Evolutionary conservation across 202 grass and related monocot species (phyloP), one percentile per base, ranked within the genome.

Genomic region (Setaria viridis): DNA sequence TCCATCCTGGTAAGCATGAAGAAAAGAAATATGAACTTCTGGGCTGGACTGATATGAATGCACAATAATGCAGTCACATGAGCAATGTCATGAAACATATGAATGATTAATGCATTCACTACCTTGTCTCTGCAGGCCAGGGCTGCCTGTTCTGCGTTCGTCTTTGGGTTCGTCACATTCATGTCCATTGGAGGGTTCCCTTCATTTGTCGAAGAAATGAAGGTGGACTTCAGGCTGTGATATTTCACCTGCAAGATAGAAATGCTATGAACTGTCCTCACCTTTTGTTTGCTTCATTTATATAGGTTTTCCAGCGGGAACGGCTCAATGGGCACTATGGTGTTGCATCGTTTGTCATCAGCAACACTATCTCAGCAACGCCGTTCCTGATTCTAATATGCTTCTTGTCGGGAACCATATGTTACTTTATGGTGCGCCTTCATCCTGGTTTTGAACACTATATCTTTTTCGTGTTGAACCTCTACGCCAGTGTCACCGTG

Each of bases 171-270:
- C 11, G 93, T 98, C 54, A 98, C 95, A 25, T 98, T 98, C 75
- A 98, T 98, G 95, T 98, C 95, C 21, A 98, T 98, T 49, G 95
- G 95, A 90, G 95, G 95, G 79, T 98, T 98, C 25, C 95, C 95
- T 78, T 98, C 95, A 7, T 98, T 98, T 56, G 95, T 98, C 20
- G 95, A 98, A 89, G 95, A 98, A 86, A 98, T 98, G 95, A 98
- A 98, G 95, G 95, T 98, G 81, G 85, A 77, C 20, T n/a, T 66
- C 59, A 67, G 47, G 68, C 5, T 8, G 14, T 39, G 10, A 9
- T 11, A 63, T 92, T 75, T 80, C 65, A 66, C 74, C 47, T 43
- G 2, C 15, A 64, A 43, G 33, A 5, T 63, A 12, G 17, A 79
- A 77, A 29, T 69, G 10, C 45, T 47, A 30, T 76, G 62, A 19